Conservation (phyloP, 352 stramenopile species). For the Pythium utonaiense region DNA sequence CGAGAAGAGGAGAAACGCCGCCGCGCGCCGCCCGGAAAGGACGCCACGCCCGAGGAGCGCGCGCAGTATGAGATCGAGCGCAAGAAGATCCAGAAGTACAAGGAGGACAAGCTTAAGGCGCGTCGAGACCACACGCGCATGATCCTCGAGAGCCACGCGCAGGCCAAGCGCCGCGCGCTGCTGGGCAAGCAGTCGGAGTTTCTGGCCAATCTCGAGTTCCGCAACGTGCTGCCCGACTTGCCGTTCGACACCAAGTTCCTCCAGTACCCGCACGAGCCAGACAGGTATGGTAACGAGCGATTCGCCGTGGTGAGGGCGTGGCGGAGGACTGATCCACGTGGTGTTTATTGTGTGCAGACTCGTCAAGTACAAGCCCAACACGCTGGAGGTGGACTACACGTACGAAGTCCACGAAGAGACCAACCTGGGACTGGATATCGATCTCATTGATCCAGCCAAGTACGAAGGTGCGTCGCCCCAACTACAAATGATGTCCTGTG, state of each 20-base stretch:
- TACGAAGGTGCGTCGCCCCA: slow-evolving; percentile 77
- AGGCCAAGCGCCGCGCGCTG: slow-evolving; percentile 74
- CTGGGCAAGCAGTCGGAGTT: slow-evolving; percentile 85
- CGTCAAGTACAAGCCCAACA: slow-evolving; percentile 87
- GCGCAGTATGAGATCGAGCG: slow-evolving; percentile 82
- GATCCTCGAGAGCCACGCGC: slow-evolving; percentile 83
- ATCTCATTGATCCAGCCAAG: slow-evolving; percentile 83
- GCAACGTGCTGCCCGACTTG: slow-evolving; percentile 75
- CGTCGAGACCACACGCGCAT: slow-evolving; percentile 83
- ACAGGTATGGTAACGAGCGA: slow-evolving; percentile 39
- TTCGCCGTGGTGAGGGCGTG: too few relatives aligned
- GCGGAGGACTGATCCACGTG: slow-evolving; percentile 7
- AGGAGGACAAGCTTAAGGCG: slow-evolving; percentile 86
- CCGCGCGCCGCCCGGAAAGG: slow-evolving; percentile 44
- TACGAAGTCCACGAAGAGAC: slow-evolving; percentile 84
- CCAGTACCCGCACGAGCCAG: slow-evolving; percentile 72
- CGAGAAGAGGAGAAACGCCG: slow-evolving; percentile 34
- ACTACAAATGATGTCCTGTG: too few relatives aligned
- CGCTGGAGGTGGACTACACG: slow-evolving; percentile 80
- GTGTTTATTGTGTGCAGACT: slow-evolving; percentile 31
- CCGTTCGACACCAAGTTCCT: slow-evolving; percentile 88
- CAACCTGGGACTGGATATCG: slow-evolving; percentile 73
- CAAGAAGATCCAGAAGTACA: slow-evolving; percentile 88
- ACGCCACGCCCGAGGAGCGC: slow-evolving; percentile 61
- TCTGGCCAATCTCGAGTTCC: slow-evolving; percentile 75